These are phyloP conservation scores for Aureobasidium sp. DNA, from an alignment of 2,329 filamentous ascomycete genomes.

Conservation along the genomic window DNA sequence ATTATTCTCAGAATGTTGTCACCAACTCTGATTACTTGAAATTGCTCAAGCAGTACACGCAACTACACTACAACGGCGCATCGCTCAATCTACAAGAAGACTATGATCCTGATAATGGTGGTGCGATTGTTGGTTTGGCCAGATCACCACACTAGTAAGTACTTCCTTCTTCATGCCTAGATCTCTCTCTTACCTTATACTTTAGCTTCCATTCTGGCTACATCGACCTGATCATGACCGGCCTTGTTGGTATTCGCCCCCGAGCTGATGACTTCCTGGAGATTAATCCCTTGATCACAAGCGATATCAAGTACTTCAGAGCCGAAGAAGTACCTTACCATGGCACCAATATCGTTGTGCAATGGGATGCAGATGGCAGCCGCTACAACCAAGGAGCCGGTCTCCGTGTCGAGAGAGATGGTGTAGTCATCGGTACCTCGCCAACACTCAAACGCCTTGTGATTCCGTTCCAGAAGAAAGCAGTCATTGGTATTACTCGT, in stretches of 20 bases:
- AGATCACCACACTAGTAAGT: constrained; percentile 32
- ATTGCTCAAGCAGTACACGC: constrained; percentile 31
- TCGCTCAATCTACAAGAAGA: constrained; percentile 35
- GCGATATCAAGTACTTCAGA: constrained; percentile 32
- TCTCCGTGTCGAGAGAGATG: constrained; percentile 29
- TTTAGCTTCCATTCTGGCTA: constrained; percentile 35
- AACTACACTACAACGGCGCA: constrained; percentile 31
- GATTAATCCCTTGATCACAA: constrained; percentile 32
- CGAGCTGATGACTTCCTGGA: constrained; percentile 31
- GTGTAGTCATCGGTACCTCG: constrained; percentile 24
- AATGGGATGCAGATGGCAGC: constrained; percentile 32
- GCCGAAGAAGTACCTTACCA: constrained; percentile 35
- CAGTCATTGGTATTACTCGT: constrained; percentile 22
- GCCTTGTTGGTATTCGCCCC: constrained; percentile 35
- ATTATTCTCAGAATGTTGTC: constrained; percentile 28
- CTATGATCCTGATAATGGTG: constrained; percentile 35
- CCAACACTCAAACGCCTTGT: constrained; percentile 21
- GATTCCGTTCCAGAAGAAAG: constrained; percentile 17
- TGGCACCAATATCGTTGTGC: constrained; percentile 32
- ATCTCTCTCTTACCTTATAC: no score
- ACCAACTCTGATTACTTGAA: constrained; percentile 28
- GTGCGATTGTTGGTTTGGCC: constrained; percentile 33
- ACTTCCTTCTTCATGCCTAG: no score
- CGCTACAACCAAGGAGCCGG: constrained; percentile 24
- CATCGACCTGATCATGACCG: constrained; percentile 33